A percentile compares a stretch with the other conserved stretches of the same genome.
These are phyloP conservation scores for Penicillium verrucosum DNA, from an alignment of 2,329 filamentous ascomycete species.

Conservation along the genomic window DNA sequence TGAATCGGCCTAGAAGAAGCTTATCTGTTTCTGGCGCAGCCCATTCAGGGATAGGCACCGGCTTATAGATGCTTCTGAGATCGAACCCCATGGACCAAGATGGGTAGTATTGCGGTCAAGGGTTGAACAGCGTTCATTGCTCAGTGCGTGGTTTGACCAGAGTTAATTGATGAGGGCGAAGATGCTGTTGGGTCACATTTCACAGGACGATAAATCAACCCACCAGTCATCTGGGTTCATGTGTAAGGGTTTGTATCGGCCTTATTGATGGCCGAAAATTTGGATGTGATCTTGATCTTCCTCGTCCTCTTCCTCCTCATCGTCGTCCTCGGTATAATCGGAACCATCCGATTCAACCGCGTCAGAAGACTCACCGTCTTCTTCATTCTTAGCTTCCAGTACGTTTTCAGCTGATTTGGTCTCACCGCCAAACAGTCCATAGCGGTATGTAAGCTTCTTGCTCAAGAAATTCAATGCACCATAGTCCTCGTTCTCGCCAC, in stretches of 20 bases:
- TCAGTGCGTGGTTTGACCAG: neutral
- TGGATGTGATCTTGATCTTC: conserved; percentile 51
- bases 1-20: neutral
- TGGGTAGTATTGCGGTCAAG: neutral
- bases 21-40: neutral
- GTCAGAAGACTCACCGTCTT: conserved; percentile 18
- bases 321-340: conserved; percentile 51
- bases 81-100: neutral
- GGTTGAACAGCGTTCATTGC: neutral
- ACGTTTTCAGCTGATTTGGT: conserved; percentile 23
- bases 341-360: conserved; percentile 38
- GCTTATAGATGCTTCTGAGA: neutral
- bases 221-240: neutral
- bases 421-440: conserved; percentile 35
- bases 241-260: neutral
- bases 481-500: conserved; percentile 41
- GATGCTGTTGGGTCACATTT: neutral
- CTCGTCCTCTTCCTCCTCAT: conserved; percentile 43
- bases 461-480: conserved; percentile 57
- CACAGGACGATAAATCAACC: neutral
- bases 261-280: conserved; percentile 53
- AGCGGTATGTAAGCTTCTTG: conserved; percentile 43
- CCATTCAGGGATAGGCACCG: neutral
- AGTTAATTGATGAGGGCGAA: neutral
- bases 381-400: conserved; percentile 21